Base-by-base conservation (phyloP, 1,139 yeast species). In the Yamadazyma friedrichii region DNA sequence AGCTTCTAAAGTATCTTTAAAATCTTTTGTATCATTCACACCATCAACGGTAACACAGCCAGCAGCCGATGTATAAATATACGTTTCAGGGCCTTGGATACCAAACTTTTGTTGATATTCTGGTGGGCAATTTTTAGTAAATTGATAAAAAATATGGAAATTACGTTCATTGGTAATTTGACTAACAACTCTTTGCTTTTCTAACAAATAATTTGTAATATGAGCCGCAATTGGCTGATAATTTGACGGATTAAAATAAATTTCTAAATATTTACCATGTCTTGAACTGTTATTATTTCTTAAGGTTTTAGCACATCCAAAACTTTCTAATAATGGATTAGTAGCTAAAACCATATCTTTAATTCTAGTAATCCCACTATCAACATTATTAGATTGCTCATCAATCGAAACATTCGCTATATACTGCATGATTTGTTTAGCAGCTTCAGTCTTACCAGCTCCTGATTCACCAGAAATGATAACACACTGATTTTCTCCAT, bases 391-490 rank as follows among this genome's bases (percentile, higher is more conserved):
- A 3, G 87, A 78, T n/a, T 30, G 13, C 36, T 55, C 63, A 44
- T 65, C 73, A 12, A 69, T 74, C 2, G 74, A 67, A 6, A 89
- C 96, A 33, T 93, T 83, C 35, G 98, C 96, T 54, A 94, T 87
- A 61, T 94, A 94, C 63, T 94, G 98, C 98, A 94, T 94, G 65
- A 93, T 93, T 58, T 95, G 84, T 67, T 93, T 93, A 31, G 98
- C 98, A 15, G 98, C 98, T 65, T 93, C 98, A 6, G 98, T 93
- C 62, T 93, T 93, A 39, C 99, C 99, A 2, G 99, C 98, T 47
- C 99, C 99, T 1, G 97, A 88, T 62, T 94, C 99, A 40, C 99
- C 99, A 5, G 97, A 88, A 52, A 94, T 94, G 55, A 94, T 94
- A 32, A 94, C 98, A 76, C 98, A 93, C 63, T 94, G 98, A 61